A percentile compares a stretch with the other conserved stretches of the same genome.
These are phyloP conservation scores for Candida buenavistaensis DNA, from an alignment of 1,139 yeast genomes.

Conservation along the genomic window DNA sequence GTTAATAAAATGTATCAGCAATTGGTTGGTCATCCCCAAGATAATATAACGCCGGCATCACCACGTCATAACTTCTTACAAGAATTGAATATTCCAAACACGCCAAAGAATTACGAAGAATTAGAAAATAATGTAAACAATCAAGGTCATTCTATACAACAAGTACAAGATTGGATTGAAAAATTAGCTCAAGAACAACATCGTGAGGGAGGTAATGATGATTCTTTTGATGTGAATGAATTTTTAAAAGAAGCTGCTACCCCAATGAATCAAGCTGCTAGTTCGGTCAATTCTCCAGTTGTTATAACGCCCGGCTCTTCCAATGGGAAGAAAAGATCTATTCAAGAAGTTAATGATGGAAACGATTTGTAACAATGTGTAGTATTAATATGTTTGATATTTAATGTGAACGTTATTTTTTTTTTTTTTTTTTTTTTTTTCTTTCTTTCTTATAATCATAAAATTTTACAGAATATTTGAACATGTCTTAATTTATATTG, in stretches of 20 bases:
- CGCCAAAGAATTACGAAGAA: constrained; percentile 9
- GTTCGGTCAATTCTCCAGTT: constrained; percentile 12
- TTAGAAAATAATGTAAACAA: constrained; percentile 46
- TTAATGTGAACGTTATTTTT: background rate
- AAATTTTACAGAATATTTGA: too few species aligned
- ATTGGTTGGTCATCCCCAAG: constrained; percentile 26
- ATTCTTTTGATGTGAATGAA: constrained; percentile 41
- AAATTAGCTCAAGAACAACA: constrained; percentile 42
- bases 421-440: background rate
- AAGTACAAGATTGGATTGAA: constrained; percentile 60
- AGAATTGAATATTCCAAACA: constrained; percentile 25
- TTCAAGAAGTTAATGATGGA: constrained; percentile 22
- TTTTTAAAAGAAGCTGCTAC: constrained; percentile 25
- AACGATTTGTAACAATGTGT: constrained; percentile 11
- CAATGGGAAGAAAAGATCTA: constrained; percentile 15
- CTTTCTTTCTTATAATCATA: too few species aligned
- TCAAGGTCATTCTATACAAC: constrained; percentile 57
- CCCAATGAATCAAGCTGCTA: constrained; percentile 8
- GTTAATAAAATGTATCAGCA: constrained; percentile 35
- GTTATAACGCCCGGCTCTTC: constrained; percentile 13
- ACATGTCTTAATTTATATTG: too few species aligned
- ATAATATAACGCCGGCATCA: constrained; percentile 22
- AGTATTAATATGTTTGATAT: background rate
- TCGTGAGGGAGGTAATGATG: constrained; percentile 25
- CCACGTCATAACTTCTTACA: constrained; percentile 32